Conservation (phyloP, 2,329 filamentous ascomycete genomes). For the Aspergillus novofumigatus region DNA sequence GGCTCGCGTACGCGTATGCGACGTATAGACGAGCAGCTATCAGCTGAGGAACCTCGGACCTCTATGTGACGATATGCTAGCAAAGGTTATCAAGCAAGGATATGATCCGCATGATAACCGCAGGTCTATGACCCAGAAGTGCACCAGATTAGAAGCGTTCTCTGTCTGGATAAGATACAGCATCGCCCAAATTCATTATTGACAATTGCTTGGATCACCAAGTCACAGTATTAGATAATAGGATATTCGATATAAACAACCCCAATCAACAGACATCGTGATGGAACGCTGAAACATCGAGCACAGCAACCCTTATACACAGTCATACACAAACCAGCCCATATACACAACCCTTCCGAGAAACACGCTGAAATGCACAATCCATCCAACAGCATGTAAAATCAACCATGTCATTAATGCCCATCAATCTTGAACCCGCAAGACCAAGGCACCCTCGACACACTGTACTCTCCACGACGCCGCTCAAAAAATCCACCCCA, state of each 20-base stretch:
- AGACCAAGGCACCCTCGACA: constrained; percentile 1
- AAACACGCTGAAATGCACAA: neutral
- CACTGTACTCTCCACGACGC: neutral
- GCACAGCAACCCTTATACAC: neutral
- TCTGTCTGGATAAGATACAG: neutral
- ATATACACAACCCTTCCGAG: neutral
- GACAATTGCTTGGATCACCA: neutral
- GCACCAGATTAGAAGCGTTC: too few species aligned
- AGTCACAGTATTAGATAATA: neutral
- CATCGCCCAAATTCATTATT: neutral
- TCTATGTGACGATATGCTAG: too few species aligned
- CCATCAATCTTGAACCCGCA: constrained; percentile 11
- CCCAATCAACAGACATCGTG: neutral
- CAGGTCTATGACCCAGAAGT: neutral
- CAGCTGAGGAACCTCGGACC: too few species aligned
- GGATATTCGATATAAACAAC: neutral
- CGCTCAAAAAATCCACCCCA: constrained; percentile 56
- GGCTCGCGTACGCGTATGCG: neutral
- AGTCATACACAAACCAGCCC: neutral
- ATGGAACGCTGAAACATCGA: neutral
- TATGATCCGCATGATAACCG: neutral
- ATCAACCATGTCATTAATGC: neutral
- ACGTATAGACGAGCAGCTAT: too few species aligned
- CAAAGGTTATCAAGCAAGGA: neutral
- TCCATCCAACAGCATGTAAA: neutral